Percentiles rank a stretch among this genome's conserved stretches.
Conservation (phyloP, 2,329 filamentous ascomycete species). For the Colletotrichum chrysophilum region DNA sequence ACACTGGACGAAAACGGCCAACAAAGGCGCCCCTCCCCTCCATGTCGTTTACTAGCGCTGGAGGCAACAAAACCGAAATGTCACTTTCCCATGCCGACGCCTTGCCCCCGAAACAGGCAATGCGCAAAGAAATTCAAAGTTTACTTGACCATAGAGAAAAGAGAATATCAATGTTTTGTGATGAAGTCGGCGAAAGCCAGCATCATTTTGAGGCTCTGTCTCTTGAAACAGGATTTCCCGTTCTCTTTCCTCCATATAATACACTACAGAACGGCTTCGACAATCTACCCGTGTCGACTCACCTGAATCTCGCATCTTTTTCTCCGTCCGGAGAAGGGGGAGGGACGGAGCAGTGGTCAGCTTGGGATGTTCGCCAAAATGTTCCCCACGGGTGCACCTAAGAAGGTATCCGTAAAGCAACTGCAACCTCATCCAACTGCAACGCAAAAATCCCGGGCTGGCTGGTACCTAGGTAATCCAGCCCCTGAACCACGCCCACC, state of each 20-base stretch:
- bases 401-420: not conserved
- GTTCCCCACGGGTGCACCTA: slow-evolving; percentile 11
- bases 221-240: not conserved
- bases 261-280: slow-evolving; percentile 2
- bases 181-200: not conserved
- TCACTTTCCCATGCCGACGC: slow-evolving; percentile 2
- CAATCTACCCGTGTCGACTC: slow-evolving; percentile 20
- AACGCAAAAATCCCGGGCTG: not conserved
- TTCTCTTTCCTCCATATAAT: not conserved
- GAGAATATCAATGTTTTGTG: not conserved
- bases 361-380: not conserved
- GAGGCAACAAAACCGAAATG: not conserved
- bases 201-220: not conserved
- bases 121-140: not conserved
- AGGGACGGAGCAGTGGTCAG: not conserved
- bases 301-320: slow-evolving; percentile 21
- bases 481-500: not conserved
- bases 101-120: not conserved
- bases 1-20: not conserved
- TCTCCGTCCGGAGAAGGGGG: not conserved
- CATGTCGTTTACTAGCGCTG: not conserved
- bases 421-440: not conserved
- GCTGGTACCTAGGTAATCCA: not conserved
- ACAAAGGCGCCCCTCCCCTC: not conserved
- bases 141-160: not conserved